A percentile compares a stretch with the other conserved stretches of the same genome.
phyloP scores from a whole-genome alignment of 2,329 filamentous ascomycete genomes.

The Alternaria postmessia region DNA sequence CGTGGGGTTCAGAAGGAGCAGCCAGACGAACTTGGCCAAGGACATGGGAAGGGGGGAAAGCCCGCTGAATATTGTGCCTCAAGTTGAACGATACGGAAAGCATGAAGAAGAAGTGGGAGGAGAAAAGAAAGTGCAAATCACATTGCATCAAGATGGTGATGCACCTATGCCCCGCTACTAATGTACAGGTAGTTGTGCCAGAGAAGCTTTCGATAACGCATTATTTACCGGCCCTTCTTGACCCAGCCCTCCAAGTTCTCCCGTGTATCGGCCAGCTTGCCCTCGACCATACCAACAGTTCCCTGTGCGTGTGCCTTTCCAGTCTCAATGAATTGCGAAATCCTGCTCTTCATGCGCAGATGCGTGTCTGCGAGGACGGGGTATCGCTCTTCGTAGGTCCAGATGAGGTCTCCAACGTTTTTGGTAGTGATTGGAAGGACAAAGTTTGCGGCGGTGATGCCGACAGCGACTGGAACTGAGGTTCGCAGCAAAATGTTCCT shows the following conservation, averaged over 20 bases:
- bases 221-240: conserved; percentile 78
- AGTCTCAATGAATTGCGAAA: conserved; percentile 74
- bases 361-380: conserved; percentile 86
- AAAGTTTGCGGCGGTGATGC: conserved; percentile 81
- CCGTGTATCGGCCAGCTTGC: conserved; percentile 78
- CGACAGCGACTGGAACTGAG: conserved; percentile 78
- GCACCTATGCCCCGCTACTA: conserved; percentile 19
- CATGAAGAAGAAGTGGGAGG: background rate
- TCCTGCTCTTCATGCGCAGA: conserved; percentile 71
- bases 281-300: conserved; percentile 76
- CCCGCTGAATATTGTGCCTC: background rate
- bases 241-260: conserved; percentile 88
- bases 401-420: conserved; percentile 85
- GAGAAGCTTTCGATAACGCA: conserved; percentile 11
- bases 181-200: conserved; percentile 26
- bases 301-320: conserved; percentile 77
- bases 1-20: too few species aligned
- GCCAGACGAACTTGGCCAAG: background rate
- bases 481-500: conserved; percentile 83
- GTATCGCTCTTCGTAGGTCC: conserved; percentile 91
- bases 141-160: conserved; percentile 8
- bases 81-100: background rate
- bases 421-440: conserved; percentile 88
- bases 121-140: conserved; percentile 9
- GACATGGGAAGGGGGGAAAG: background rate